Evolutionary conservation across 805 yeast genomes (phyloP), one percentile per base, ranked within the genome.

Genomic region (Kockiozyma suomiensis): DNA sequence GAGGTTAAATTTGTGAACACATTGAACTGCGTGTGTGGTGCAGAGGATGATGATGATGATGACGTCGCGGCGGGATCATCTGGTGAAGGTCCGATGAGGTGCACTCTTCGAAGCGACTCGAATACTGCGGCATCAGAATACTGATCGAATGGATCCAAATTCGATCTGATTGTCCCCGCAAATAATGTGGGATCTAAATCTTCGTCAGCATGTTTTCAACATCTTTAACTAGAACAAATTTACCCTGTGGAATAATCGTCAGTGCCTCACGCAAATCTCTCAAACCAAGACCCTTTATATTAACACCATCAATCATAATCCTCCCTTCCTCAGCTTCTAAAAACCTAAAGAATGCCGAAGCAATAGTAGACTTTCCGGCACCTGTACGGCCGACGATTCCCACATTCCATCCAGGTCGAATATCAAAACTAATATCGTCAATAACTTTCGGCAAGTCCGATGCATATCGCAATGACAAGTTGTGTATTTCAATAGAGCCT

Each of bases 361-460:
- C 84, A 55, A 88, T 83, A 1, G 92, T 83, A 12, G 89, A 83
- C 71, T 88, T 88, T 52, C 96, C 96, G 3, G 96, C 94, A 67
- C 96, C 96, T 0, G 96, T 90, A 72, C 96, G 81, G 47, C 96
- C 96, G 76, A 93, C 87, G 57, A 89, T 85, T 52, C 96, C 96
- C 65, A 89, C 81, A 69, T 87, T 88, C 70, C 88, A 89, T 17
- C 79, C 75, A 0, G 85, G 80, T 8, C 76, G 72, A 50, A 87
- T 94, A 46, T 83, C 81, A 75, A 93, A 92, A 0, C 93, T 76
- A 30, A 90, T 96, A 68, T 86, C 82, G 70, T 90, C 88, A 69
- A 93, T 91, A 38, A 93, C 98, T 65, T 83, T 78, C 15, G 97
- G 97, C 66, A 91, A 77, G 30, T 83, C 84, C n/a, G 94, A 89